A percentile compares a stretch with the other conserved stretches of the same genome.
These are phyloP conservation scores for Blastocladiella britannica DNA, from an alignment of 192 early-diverging fungal genomes.

Conservation along the genomic window DNA sequence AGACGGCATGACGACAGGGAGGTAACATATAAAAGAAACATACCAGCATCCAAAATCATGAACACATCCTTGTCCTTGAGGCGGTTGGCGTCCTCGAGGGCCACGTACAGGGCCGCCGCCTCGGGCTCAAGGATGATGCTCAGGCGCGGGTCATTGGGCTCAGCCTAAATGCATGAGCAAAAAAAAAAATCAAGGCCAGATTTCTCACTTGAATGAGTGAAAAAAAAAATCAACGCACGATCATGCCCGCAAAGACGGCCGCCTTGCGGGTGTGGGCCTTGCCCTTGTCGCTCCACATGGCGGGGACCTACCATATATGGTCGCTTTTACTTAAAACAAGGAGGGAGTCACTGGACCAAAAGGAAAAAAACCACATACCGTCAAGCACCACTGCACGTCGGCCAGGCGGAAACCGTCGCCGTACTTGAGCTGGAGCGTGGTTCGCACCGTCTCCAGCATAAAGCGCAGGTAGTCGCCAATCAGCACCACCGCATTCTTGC, in stretches of 20 bases:
- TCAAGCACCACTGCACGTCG: background rate
- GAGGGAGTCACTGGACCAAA: background rate
- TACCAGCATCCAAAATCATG: conserved; percentile 5
- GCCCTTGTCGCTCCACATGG: conserved; percentile 3
- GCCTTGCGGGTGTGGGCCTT: conserved; percentile 3
- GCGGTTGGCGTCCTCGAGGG: background rate
- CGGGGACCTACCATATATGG: conserved; percentile 3
- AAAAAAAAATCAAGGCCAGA: too few species aligned
- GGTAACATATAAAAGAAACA: too few species aligned
- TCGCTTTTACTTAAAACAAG: too few species aligned
- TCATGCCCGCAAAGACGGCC: conserved; percentile 1
- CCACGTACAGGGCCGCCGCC: conserved; percentile 1
- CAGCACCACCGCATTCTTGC: background rate
- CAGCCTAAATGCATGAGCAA: background rate
- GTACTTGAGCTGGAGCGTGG: background rate
- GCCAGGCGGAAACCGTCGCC: background rate
- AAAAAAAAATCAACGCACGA: background rate
- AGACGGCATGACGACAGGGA: too few species aligned
- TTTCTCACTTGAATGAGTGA: too few species aligned
- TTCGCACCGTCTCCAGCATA: background rate
- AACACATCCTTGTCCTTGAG: conserved; percentile 1
- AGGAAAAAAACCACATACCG: background rate
- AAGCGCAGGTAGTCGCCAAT: background rate
- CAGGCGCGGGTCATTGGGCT: conserved; percentile 1
- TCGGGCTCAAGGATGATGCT: conserved; percentile 2